Evolutionary conservation across 1,284 basidiomycete species (phyloP).

Genomic region (Microbotryomycetes sp.): DNA sequence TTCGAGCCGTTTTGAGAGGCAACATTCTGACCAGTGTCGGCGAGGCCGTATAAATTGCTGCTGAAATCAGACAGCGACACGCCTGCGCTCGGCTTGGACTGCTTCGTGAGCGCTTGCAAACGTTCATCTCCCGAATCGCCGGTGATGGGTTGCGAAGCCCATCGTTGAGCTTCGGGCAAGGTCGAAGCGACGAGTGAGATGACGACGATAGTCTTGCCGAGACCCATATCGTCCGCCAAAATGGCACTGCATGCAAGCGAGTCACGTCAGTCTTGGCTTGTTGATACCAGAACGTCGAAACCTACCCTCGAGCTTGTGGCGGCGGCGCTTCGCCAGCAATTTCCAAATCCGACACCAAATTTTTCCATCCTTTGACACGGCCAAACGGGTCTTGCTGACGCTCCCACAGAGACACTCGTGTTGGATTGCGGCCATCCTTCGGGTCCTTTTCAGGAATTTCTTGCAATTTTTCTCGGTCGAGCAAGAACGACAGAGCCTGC

Average conservation of each 20-base stretch:
- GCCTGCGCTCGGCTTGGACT: neutral
- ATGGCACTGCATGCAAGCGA: constrained; percentile 50
- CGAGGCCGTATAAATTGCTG: constrained; percentile 3
- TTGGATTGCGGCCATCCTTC: constrained; percentile 44
- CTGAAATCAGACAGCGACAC: constrained; percentile 4
- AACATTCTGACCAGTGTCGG: neutral
- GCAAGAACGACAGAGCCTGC: constrained; percentile 89
- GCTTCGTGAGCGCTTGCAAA: neutral
- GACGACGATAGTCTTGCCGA: constrained; percentile 95
- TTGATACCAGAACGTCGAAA: too few relatives aligned
- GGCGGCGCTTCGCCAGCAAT: constrained; percentile 54
- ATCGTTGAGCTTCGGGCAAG: constrained; percentile 59
- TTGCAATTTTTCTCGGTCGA: constrained; percentile 65
- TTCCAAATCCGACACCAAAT: constrained; percentile 78
- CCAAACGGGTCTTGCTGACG: constrained; percentile 51
- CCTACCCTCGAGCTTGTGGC: constrained; percentile 61
- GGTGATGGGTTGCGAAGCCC: constrained; percentile 48
- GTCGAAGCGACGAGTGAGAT: constrained; percentile 84
- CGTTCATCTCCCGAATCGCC: neutral
- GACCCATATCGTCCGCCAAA: constrained; percentile 58
- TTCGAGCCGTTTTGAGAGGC: neutral
- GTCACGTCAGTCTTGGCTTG: neutral
- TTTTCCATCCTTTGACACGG: constrained; percentile 58
- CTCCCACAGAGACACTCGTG: constrained; percentile 69
- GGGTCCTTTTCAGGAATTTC: constrained; percentile 33